Base-by-base conservation (phyloP, 805 yeast genomes). In the Candida corydali region DNA sequence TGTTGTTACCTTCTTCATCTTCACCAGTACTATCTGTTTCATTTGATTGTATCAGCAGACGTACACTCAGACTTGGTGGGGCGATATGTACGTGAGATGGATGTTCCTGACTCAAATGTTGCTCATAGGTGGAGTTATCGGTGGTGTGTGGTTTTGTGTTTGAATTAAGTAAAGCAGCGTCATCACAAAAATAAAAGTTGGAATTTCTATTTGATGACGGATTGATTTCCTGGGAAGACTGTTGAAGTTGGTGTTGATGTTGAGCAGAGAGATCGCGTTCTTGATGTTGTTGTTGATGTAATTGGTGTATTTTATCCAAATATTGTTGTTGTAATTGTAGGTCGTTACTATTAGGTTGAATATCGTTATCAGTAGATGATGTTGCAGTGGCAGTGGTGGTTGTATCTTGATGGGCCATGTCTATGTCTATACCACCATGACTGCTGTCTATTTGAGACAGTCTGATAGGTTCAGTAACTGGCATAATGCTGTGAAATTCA, bases 101-200 rank as follows among this genome's bases (percentile, higher is more conserved):
- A 11, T 8, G 12, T 5, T 18, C 23, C 11, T 34, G 15, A 29
- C n/a, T n/a, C n/a, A n/a, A n/a, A n/a, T n/a, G n/a, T n/a, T n/a
- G n/a, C n/a, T n/a, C n/a, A n/a, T 36, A 30, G 39, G 39, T 36
- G 39, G 39, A 36, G 34, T 25, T 36, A 36, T 36, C 39, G 39
- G 39, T 36, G 30, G 24, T 26, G 28, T n/a, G 6, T 12, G 17
- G 11, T 26, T 23, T n/a, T 11, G 15, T 29, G 14, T 4, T n/a
- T 9, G 5, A 17, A 24, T 11, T 26, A 7, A 17, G 28, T 26
- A 26, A 26, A 12, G 16, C 17, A 23, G 28, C 28, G 34, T 32
- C 34, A 22, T 30, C 34, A 32, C 28, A 26, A 26, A 26, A 26
- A n/a, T 26, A 5, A 26, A 14, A 12, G n/a, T n/a, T n/a, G n/a